Evolutionary conservation across 2,329 filamentous ascomycete genomes (phyloP), one percentile per base, ranked within the genome.

Genomic region (Trichoderma sp.): DNA sequence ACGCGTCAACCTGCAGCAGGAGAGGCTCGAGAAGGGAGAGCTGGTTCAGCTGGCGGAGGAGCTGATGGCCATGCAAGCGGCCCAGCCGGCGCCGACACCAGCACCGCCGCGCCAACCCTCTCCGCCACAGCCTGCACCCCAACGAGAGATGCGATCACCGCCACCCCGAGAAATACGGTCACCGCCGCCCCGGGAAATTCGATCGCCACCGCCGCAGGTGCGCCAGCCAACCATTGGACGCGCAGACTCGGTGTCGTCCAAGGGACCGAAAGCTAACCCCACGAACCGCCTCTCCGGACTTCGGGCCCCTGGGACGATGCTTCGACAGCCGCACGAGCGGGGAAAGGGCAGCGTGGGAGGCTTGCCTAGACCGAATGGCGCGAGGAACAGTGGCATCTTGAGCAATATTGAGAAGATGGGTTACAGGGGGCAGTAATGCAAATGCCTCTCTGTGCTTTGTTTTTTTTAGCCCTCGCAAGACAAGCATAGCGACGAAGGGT

Each of bases 351-450:
- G 52, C 77, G 77, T 19, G 4, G 81, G 81, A 49, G 83, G 82
- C 10, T 74, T 87, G 65, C 82, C 85, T 49, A 80, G 86, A 71
- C 86, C 85, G 16, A 83, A 83, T 72, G 73, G 80, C 24, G 56
- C 65, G 72, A 72, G 80, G 37, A 73, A 92, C 75, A 92, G 91
- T 76, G 89, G 91, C 68, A 91, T 96, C 76, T 90, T 96, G 90
- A 91, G 86, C 74, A 93, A 91, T 21, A 96, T 96, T 78, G 93
- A 96, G 83, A 89, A 90, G 80, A 96, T 96, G 93, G 93, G 93
- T 74, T 84, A 88, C 73, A 79, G 85, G 16, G 81, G 84, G 53
- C 81, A 56, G 14, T 47, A 55, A 65, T 16, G 13, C 43, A 21
- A 40, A 65, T 16, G 13, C 43, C 21, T 5, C 47, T n/a, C 21